Evolutionary conservation across 208 protist species (phyloP), one percentile per base, ranked within the genome.

Genomic region (Leptomonas seymouri): DNA sequence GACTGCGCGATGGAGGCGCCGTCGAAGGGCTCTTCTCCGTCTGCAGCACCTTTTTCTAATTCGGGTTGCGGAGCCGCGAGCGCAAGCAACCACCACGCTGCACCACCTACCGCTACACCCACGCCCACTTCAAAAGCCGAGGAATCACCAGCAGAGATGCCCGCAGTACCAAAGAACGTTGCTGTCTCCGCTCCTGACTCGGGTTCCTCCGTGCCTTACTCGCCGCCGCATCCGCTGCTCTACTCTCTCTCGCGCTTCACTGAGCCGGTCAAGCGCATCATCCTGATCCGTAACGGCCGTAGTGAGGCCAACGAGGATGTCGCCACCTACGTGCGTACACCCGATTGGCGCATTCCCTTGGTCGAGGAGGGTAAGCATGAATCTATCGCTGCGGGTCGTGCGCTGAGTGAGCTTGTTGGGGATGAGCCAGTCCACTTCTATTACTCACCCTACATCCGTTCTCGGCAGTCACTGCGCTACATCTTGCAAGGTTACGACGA

Each of bases 331-430:
- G 85, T 93, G 41, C 64, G 67, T 34, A 94, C 80, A 3, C 91
- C 93, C 0, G 96, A 98, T 77, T 97, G 90, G 90, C 80, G 93
- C 63, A 97, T 97, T 73, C 80, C 81, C 2, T 82, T 98, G 25
- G 84, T 91, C 3, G 68, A 85, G 49, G 77, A 85, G 25, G 96
- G 96, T 30, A 79, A 85, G 31, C 62, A 68, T 31, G 82, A 97
- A 79, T 83, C 82, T 27, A 62, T 85, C 21, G 67, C 69, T 28
- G 82, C 93, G 8, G 96, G 96, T 0, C 67, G 74, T 15, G 64
- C 81, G 44, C 62, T 98, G n/a, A 83, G 84, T 1, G 78, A 86
- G 50, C 50, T 96, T 25, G 61, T 96, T 5, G 87, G 90, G 0
- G 70, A 91, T 34, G 92, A 96, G 46, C 82, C 84, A 8, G 81